These are phyloP conservation scores for Cryptococcus sp. DNA, from an alignment of 1,284 basidiomycete species.

Conservation along the genomic window DNA sequence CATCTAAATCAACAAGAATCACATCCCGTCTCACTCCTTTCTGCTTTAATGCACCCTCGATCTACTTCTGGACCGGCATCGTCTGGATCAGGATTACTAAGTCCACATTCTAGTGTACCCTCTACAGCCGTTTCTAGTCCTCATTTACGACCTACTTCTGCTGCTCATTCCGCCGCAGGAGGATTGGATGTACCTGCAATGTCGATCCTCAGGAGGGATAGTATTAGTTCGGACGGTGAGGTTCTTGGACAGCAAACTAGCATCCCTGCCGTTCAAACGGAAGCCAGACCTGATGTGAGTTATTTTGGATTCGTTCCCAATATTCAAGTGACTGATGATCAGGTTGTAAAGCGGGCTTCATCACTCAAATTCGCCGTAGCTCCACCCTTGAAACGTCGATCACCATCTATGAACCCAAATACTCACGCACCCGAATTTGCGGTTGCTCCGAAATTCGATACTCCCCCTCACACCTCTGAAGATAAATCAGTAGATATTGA, in stretches of 20 bases:
- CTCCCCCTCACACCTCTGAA: not conserved
- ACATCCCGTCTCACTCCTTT: constrained; percentile 27
- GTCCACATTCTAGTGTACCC: constrained; percentile 21
- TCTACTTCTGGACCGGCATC: not conserved
- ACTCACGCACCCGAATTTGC: constrained; percentile 25
- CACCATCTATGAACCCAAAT: constrained; percentile 16
- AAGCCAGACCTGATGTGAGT: not conserved
- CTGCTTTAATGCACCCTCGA: constrained; percentile 19
- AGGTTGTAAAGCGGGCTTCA: not conserved
- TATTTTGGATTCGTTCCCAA: too few relatives aligned
- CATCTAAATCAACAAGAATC: not conserved
- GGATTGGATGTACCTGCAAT: constrained; percentile 1
- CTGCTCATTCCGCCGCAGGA: constrained; percentile 8
- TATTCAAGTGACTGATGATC: not conserved
- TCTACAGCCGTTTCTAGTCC: constrained; percentile 33
- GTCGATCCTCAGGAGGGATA: constrained; percentile 30
- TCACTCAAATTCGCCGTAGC: constrained; percentile 32
- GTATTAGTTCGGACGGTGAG: constrained; percentile 21
- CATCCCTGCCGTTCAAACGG: not conserved
- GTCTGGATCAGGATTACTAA: constrained; percentile 8
- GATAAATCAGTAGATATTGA: not conserved
- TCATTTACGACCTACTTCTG: not conserved
- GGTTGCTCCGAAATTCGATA: not conserved
- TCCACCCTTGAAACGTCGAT: constrained; percentile 5
- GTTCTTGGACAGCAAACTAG: constrained; percentile 6